Evolutionary conservation across 176 grass and related monocot species (phyloP), one percentile per base, ranked within the genome.

Genomic region (Hordeum vulgare): DNA sequence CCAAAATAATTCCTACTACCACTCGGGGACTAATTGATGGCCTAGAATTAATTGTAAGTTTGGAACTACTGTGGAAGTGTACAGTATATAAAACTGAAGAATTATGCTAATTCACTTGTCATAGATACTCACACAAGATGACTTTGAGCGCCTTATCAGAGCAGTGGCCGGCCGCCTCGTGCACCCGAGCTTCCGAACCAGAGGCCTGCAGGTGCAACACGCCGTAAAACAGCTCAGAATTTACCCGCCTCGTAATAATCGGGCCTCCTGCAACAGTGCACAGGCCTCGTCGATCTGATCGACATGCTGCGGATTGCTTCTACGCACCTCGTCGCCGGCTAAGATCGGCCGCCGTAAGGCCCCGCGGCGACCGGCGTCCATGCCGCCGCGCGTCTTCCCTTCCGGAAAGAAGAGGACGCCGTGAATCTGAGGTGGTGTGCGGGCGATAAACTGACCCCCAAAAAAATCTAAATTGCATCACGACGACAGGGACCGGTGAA

Each of bases 301-400:
- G n/a, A n/a, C n/a, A n/a, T n/a, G n/a, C n/a, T n/a, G n/a, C n/a
- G n/a, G n/a, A n/a, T n/a, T n/a, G 45, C 44, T 21, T 14, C 21
- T 39, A 7, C 80, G 24, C 72, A 88, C 86, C 86, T 83, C 74
- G 1, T 61, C 75, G 33, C 42, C 75, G 2, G 8, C 24, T 35
- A 53, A 20, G 11, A 74, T 36, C 56, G 66, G 42, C 34, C 6
- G 31, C 8, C 82, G 23, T 23, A 45, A 35, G 47, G 25, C 1
- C 68, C n/a, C 36, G 1, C 20, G 66, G 33, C 1, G 49, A 0
- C 17, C 86, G 74, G 65, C 80, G 57, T 71, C 74, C 86, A 72
- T 75, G 77, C 44, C 82, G 82, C 44, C 25, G 24, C 3, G 11
- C 39, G 14, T 5, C 25, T 23, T 54, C 8, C 7, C 57, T 31